Base-by-base conservation (phyloP, 768 basidiomycete genomes). In the Tubosaeta sp. region DNA sequence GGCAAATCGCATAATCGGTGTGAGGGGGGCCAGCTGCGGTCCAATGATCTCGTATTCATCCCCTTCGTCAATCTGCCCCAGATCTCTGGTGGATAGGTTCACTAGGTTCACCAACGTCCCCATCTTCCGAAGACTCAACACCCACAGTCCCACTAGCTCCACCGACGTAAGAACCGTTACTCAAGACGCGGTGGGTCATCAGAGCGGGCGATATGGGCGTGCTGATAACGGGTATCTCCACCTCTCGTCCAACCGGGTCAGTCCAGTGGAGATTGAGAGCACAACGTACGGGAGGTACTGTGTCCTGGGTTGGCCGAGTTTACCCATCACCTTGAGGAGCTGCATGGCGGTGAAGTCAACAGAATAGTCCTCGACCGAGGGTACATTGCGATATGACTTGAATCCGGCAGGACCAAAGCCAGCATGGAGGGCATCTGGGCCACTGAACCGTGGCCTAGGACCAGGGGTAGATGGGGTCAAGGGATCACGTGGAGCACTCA, bases 1-100 rank as follows among this genome's bases (percentile, higher is more conserved):
- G 22, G 91, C 91, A 65, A 74, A 89, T 27, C 84, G 74, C 83
- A 91, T 88, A 53, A 92, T 87, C 2, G 89, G 88, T 2, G 88
- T 86, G 16, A 81, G 79, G 9, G 91, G 85, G 31, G 89, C 76
- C 51, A 93, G 64, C 66, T 85, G 86, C 12, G 90, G 89, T 11
- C 88, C 88, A 32, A 89, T 75, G 26, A 75, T 55, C 49, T 85
- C 77, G 55, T 83, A 79, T 26, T 78, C 71, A 49, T 77, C 76
- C 14, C 77, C 77, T 52, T 81, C 79, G 48, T 80, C 77, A 31
- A 74, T 73, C 43, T 75, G 72, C 27, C 68, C 69, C 37, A 74
- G 64, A 64, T 78, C 72, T 56, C 76, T 68, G 58, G 74, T 65
- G 13, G 73, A 73, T n/a, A 73, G 60, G 27, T 69, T 70, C 16